Evolutionary conservation across 2,329 filamentous ascomycete genomes (phyloP).

Genomic region (Ceratocystis eucalypticola): DNA sequence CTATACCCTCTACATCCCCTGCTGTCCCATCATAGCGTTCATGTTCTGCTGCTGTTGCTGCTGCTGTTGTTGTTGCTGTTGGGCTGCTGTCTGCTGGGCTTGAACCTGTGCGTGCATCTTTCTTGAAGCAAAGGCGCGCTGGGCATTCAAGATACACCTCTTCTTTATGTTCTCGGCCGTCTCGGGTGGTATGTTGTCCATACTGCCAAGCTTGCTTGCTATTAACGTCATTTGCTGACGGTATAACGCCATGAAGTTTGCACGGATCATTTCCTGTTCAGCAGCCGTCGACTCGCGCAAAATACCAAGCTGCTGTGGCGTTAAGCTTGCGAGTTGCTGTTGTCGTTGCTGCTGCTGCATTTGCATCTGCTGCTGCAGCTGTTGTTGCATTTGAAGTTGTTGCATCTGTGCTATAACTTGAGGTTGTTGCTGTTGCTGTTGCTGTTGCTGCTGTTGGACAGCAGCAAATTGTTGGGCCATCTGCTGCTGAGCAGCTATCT

Average conservation of each 20-base stretch:
- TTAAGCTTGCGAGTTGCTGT: conserved; percentile 24
- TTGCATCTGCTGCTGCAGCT: conserved; percentile 25
- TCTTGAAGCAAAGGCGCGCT: conserved; percentile 26
- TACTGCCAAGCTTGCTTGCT: conserved; percentile 30
- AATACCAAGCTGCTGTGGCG: conserved; percentile 24
- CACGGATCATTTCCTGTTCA: conserved; percentile 28
- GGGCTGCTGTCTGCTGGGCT: conserved; percentile 24
- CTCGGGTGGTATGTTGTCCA: conserved; percentile 35
- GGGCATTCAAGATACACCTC: conserved; percentile 30
- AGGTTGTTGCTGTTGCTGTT: conserved; percentile 15
- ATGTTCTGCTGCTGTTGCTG: conserved; percentile 30
- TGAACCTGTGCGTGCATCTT: conserved; percentile 25
- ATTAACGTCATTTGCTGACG: conserved; percentile 26
- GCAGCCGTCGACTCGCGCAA: conserved; percentile 2
- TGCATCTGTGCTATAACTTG: conserved; percentile 8
- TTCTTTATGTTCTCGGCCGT: conserved; percentile 33
- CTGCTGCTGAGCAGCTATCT: conserved; percentile 37
- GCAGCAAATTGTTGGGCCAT: conserved; percentile 24
- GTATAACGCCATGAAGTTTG: not conserved
- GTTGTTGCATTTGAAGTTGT: conserved; percentile 19
- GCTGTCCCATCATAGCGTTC: conserved; percentile 40
- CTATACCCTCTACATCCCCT: conserved; percentile 31
- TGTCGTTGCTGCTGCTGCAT: conserved; percentile 27
- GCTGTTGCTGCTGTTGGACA: conserved; percentile 25
- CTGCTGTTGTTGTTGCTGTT: conserved; percentile 24